Base-by-base conservation (phyloP, 495 filamentous ascomycete genomes). In the Entonaema liquescens region DNA sequence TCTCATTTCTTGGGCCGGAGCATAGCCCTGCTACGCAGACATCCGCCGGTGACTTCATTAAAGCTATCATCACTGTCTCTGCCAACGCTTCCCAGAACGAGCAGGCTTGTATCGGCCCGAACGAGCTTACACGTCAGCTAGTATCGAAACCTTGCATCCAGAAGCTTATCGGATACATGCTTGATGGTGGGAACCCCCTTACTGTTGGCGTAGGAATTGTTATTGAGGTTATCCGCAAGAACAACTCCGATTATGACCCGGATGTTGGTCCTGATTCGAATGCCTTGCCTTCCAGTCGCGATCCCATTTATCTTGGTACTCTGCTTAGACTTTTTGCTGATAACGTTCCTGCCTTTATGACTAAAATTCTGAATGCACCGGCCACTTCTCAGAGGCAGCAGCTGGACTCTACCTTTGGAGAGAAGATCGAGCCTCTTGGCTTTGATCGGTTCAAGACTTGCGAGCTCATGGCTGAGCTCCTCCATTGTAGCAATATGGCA, bases 401-500 rank as follows among this genome's bases (percentile, higher is more conserved):
- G 6, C 71, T 83, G 3, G 71, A 77, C n/a, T 84, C 83, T 6
- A 95, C 95, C 1, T 99, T 95, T 83, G 95, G 95, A 33, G 87
- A 87, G 55, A 91, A 89, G 76, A 97, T 98, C 62, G 94, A 99
- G 80, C 95, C 96, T 7, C 83, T 99, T 17, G 96, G 95, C 1
- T 99, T 99, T 74, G 95, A 99, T 78, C 85, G 95, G 9, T 99
- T 99, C 84, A 99, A 99, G 84, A 97, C 95, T 0, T 99, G 96
- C 76, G 95, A 99, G 79, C 83, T 99, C 70, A 98, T 99, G 96
- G 95, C 95, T 2, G 95, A 99, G 74, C 83, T 99, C 49, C 81
- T 99, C 35, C 95, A 99, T 76, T 99, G 95, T 81, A 98, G 96
- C 81, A 99, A 99, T 74, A 99, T 99, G 95, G 93, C 91, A 7